A percentile compares a stretch with the other conserved stretches of the same genome.
Evolutionary conservation across 2,329 filamentous ascomycete genomes (phyloP).

Genomic region (Trichoderma atrobrunneum): DNA sequence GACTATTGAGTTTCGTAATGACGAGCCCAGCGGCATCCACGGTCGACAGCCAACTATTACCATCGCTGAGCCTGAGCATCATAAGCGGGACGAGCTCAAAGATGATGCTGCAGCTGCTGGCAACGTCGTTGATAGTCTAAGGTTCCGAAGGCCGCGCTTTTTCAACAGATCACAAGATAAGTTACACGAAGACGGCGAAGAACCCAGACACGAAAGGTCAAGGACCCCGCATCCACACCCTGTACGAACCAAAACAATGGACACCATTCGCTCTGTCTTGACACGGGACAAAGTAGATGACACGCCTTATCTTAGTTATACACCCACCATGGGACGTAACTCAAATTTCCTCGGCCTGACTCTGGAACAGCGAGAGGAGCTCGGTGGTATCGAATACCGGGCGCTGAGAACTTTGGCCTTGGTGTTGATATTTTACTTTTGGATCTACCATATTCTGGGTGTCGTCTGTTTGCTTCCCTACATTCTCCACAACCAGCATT

Average conservation of each 20-base stretch:
- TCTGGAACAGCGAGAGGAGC: slow-evolving; percentile 87
- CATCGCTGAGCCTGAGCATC: slow-evolving; percentile 60
- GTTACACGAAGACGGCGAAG: slow-evolving; percentile 35
- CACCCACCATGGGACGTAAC: slow-evolving; percentile 88
- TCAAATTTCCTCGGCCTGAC: slow-evolving; percentile 87
- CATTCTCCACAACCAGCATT: slow-evolving; percentile 65
- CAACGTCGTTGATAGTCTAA: slow-evolving; percentile 41
- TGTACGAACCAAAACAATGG: slow-evolving; percentile 50
- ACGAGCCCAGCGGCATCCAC: slow-evolving; percentile 26
- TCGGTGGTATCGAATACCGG: slow-evolving; percentile 95
- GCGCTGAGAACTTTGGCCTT: slow-evolving; percentile 81
- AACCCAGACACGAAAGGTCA: slow-evolving; percentile 20
- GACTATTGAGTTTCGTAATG: slow-evolving; percentile 29
- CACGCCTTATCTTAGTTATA: slow-evolving; percentile 91
- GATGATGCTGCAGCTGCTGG: slow-evolving; percentile 44
- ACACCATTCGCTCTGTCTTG: slow-evolving; percentile 55
- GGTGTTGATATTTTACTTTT: slow-evolving; percentile 76
- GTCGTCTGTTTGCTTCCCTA: slow-evolving; percentile 74
- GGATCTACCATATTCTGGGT: slow-evolving; percentile 77
- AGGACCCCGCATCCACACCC: slow-evolving; percentile 22
- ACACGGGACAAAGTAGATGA: slow-evolving; percentile 52
- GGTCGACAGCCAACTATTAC: slow-evolving; percentile 58
- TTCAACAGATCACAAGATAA: slow-evolving; percentile 38
- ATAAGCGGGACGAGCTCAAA: slow-evolving; percentile 35
- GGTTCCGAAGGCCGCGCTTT: slow-evolving; percentile 43